Base-by-base conservation (phyloP, 208 protist species). In the Wallacemonas sp. region DNA sequence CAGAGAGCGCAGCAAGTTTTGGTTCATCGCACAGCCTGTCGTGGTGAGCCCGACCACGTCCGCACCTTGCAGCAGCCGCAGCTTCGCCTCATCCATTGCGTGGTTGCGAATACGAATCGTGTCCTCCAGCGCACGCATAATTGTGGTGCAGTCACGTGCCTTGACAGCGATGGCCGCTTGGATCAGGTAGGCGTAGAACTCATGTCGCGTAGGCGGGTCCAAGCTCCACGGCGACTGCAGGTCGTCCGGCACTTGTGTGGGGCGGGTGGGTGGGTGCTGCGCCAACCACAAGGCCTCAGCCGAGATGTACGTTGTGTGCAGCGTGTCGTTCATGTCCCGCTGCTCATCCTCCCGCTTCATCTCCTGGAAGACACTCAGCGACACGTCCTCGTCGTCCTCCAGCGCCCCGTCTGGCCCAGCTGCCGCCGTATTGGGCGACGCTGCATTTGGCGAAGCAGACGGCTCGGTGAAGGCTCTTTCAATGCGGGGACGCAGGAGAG, bases 1-100 rank as follows among this genome's bases (percentile, higher is more conserved):
- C 8, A 97, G 73, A 0, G 80, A 88, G 28, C 86, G 79, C 31
- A 98, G 59, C n/a, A 98, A 62, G 45, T 88, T 89, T 51, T 91
- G 83, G 70, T 97, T 89, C 71, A 91, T 95, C 4, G 95, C 92
- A 36, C 90, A 96, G 22, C 93, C 94, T 1, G 94, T 97, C 27
- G 95, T 97, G 21, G 96, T 98, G 17, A 95, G 71, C 45, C 93
- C 96, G 49, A 98, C 83, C n/a, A 98, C 84, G 64, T 96, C 86
- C 5, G 88, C 90, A 8, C 82, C 85, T 5, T 79, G 82, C 62
- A 96, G 83, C 14, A 96, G 68, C 11, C 75, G 58, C 26, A 96
- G 72, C 68, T 86, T 85, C 34, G 86, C 69, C 70, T 93, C 85
- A 60, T 92, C 86, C 34, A 88, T 86, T 21, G 87, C 87, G 73